These are phyloP conservation scores for Abelmoschus esculentus DNA, from an alignment of 345 rosid species.

Conservation along the genomic window DNA sequence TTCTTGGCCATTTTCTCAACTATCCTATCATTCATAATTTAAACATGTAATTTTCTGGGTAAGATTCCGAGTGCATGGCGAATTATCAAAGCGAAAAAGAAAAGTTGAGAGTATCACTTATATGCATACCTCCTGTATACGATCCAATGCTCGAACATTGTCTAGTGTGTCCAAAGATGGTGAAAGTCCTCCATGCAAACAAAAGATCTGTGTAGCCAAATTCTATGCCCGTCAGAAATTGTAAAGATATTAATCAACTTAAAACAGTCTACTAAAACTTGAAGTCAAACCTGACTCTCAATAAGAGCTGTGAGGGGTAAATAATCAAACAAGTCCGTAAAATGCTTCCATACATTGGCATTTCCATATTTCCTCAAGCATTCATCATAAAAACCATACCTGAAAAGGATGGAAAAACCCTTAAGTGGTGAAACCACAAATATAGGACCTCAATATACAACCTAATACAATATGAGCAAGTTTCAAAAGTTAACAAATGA, in stretches of 20 bases:
- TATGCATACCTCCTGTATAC: neutral
- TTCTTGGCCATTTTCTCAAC: neutral
- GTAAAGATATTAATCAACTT: neutral
- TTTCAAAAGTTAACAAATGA: neutral
- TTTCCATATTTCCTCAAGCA: conserved; percentile 93
- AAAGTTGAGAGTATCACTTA: neutral
- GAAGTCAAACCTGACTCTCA: neutral
- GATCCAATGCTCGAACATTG: neutral
- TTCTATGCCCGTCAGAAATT: neutral
- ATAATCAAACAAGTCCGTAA: conserved; percentile 86
- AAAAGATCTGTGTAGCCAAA: neutral
- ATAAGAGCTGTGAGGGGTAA: neutral
- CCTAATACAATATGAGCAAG: neutral
- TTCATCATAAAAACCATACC: conserved; percentile 85
- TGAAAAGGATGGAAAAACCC: conserved; percentile 23
- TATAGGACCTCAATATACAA: neutral
- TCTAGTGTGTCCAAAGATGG: neutral
- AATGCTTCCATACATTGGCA: conserved; percentile 94
- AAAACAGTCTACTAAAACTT: neutral
- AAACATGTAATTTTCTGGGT: neutral
- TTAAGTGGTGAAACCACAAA: neutral
- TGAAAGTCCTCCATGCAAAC: conserved; percentile 1
- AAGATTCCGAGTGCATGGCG: neutral
- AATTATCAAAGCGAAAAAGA: neutral
- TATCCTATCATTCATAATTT: neutral